Base-by-base conservation (phyloP, 352 stramenopile species). In the Thraustotheca clavata region DNA sequence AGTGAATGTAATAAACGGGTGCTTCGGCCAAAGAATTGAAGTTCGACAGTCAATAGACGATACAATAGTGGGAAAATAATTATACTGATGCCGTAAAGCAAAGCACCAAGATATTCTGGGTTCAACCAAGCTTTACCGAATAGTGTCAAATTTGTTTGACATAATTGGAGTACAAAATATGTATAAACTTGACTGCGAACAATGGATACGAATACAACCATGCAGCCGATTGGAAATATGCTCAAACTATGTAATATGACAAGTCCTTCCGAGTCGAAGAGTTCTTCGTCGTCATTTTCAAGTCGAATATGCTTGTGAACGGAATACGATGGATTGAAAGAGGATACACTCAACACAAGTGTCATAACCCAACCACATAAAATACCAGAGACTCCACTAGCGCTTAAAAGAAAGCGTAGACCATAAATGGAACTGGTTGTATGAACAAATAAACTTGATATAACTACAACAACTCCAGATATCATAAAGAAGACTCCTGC, bases 101-200 rank as follows among this genome's bases (percentile, higher is more conserved):
- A 31, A 18, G 57, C 57, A 20, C 47, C 43, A 4, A 36, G 39
- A 38, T 48, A 59, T 6, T 67, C 60, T 24, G 43, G 60, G 24
- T 18, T 67, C 20, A 46, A 49, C 4, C 18, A 27, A 16, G 60
- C 34, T 9, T 54, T 68, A 18, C 74, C 69, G 18, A 74, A 70
- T 26, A 79, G 61, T n/a, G 68, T 61, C 3, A 77, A 67, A 9
- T 62, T 69, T 0, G 76, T 79, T 68, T 90, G 80, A 31, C 80
- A 92, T 1, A 75, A 71, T 49, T 92, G 83, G 20, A 84, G 69
- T 35, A 87, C 71, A 34, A 88, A 63, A 0, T 77, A 82, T 11
- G 80, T 80, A 69, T 88, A 90, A 16, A 89, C 68, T 60, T 92
- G 83, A 0, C 76, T 81, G 2, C 83, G 79, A 4, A 90, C 59